These are phyloP conservation scores for Salicornia ramosissima DNA, from an alignment of 148 eudicot species.

Conservation along the genomic window DNA sequence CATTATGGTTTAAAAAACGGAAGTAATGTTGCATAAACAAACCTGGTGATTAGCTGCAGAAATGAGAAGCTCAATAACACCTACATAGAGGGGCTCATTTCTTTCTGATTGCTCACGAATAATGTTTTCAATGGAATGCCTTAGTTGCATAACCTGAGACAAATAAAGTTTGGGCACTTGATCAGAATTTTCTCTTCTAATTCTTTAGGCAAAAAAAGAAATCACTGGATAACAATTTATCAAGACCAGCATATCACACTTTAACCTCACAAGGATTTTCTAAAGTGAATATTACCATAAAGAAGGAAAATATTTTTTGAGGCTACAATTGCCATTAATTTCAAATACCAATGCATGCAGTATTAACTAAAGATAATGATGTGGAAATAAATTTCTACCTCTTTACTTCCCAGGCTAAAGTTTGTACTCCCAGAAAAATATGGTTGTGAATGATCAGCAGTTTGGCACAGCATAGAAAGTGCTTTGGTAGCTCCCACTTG, in stretches of 20 bases:
- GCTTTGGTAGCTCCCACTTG: conserved; percentile 69
- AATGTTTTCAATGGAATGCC: conserved; percentile 46
- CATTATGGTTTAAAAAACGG: not conserved
- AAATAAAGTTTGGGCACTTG: conserved; percentile 12
- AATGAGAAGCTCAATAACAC: conserved; percentile 58
- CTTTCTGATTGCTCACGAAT: conserved; percentile 51
- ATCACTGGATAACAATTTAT: not conserved
- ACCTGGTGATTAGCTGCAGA: conserved; percentile 86
- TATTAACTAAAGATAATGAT: no score
- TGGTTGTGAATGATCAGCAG: conserved; percentile 48
- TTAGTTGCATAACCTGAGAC: conserved; percentile 52
- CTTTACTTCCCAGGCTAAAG: conserved; percentile 64
- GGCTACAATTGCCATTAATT: not conserved
- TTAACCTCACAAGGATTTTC: not conserved
- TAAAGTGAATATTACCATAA: not conserved
- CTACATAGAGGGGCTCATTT: conserved; percentile 63
- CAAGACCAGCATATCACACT: not conserved
- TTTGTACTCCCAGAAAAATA: conserved; percentile 47
- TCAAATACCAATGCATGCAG: not conserved
- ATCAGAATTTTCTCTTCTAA: not conserved
- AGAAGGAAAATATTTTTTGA: not conserved
- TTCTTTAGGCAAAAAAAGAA: not conserved
- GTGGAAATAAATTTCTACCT: conserved; percentile 48
- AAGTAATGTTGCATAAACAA: conserved; percentile 17
- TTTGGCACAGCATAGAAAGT: conserved; percentile 50